Evolutionary conservation across 305 asterid genomes (phyloP).

Genomic region (Fraxinus floribunda): DNA sequence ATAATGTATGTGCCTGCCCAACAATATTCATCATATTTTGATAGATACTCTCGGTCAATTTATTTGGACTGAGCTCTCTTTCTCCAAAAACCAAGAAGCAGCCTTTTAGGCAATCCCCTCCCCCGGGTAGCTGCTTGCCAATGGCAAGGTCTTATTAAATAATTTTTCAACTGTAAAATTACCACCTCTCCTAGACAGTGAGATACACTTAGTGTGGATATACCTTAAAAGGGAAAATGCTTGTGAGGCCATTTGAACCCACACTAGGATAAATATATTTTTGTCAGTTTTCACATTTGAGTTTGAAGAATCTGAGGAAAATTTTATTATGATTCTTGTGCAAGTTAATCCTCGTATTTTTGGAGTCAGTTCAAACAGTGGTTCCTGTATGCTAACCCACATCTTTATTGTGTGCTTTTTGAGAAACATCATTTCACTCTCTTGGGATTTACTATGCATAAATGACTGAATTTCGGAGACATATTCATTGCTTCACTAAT

Average conservation of each 20-base stretch:
- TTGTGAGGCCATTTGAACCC: not conserved
- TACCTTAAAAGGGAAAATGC: not conserved
- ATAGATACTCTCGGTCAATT: not conserved
- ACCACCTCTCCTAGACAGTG: not conserved
- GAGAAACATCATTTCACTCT: not conserved
- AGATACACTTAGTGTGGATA: not conserved
- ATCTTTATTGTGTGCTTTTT: not conserved
- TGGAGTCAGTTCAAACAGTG: not conserved
- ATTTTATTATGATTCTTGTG: not conserved
- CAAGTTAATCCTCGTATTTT: not conserved
- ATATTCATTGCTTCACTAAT: not conserved
- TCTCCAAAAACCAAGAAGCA: not conserved
- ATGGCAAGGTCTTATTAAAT: not conserved
- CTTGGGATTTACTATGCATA: not conserved
- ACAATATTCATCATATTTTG: not conserved
- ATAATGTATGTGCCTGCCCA: not conserved
- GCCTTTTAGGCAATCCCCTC: not conserved
- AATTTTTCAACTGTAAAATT: not conserved
- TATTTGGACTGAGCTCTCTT: not conserved
- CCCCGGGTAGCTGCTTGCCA: not conserved
- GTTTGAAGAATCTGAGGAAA: not conserved
- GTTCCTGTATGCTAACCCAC: not conserved
- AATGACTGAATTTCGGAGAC: not conserved
- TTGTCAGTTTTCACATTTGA: not conserved
- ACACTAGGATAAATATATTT: not conserved